Percentiles rank a stretch among this genome's conserved stretches.
Evolutionary conservation across 768 basidiomycete genomes (phyloP).

Genomic region (Boletus rubropictus): DNA sequence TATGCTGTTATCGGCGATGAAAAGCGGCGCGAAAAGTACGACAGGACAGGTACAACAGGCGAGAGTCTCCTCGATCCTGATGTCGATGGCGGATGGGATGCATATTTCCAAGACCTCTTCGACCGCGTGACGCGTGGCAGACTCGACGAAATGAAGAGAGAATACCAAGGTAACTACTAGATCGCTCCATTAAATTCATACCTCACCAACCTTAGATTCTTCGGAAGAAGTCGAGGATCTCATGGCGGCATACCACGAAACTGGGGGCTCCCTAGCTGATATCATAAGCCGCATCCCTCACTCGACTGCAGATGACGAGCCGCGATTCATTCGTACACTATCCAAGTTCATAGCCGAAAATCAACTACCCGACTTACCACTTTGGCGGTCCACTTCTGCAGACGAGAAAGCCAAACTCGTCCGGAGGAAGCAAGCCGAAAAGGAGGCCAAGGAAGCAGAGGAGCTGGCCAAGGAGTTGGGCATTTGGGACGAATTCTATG

Average conservation of each 20-base stretch:
- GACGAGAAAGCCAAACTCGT: constrained; percentile 77
- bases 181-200: neutral
- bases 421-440: constrained; percentile 65
- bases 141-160: constrained; percentile 89
- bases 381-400: constrained; percentile 67
- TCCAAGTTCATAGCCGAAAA: constrained; percentile 59
- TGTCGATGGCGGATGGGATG: constrained; percentile 83
- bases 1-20: constrained; percentile 85
- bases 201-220: constrained; percentile 53
- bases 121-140: constrained; percentile 80
- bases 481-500: constrained; percentile 93
- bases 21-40: constrained; percentile 70
- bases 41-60: constrained; percentile 78
- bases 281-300: constrained; percentile 88
- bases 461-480: constrained; percentile 79
- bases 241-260: constrained; percentile 63
- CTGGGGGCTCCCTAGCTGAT: constrained; percentile 66
- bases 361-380: constrained; percentile 46
- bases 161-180: constrained; percentile 68
- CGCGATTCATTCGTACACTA: constrained; percentile 69
- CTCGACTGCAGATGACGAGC: constrained; percentile 77
- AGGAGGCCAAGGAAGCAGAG: constrained; percentile 84
- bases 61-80: constrained; percentile 68
- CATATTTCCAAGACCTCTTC: constrained; percentile 89
- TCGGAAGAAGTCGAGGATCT: constrained; percentile 80